phyloP scores from a whole-genome alignment of 1,139 yeast species.

The Magnusiomyces paraingens region DNA sequence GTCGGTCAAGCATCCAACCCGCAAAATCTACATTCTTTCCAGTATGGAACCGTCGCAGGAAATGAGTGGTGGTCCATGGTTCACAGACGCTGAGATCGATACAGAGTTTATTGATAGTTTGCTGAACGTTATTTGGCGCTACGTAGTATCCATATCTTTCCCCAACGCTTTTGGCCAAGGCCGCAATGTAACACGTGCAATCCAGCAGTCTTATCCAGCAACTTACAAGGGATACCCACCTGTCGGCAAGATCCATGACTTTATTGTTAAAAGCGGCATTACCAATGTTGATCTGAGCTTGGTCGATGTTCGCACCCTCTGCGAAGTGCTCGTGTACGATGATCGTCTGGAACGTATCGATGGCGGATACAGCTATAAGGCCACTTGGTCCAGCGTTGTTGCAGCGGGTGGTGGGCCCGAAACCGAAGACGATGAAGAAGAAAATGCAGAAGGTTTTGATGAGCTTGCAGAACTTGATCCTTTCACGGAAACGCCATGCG shows the following conservation, averaged over 20 bases:
- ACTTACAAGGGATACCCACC: conserved; percentile 60
- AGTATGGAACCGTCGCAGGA: conserved; percentile 90
- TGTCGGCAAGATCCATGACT: conserved; percentile 64
- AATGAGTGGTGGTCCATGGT: conserved; percentile 99
- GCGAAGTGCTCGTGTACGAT: conserved; percentile 84
- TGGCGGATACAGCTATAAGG: conserved; percentile 39
- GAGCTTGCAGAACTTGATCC: conserved; percentile 23
- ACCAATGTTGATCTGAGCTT: conserved; percentile 74
- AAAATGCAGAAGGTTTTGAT: conserved; percentile 15
- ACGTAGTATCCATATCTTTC: conserved; percentile 63
- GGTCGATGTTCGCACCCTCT: conserved; percentile 69
- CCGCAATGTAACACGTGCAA: conserved; percentile 14
- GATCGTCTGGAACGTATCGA: conserved; percentile 68
- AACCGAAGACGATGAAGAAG: conserved; percentile 14
- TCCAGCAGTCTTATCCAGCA: conserved; percentile 43
- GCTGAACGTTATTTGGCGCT: conserved; percentile 82
- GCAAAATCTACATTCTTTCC: conserved; percentile 93
- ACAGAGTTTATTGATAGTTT: conserved; percentile 86
- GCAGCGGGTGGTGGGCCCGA: conserved; percentile 39
- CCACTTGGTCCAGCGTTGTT: conserved; percentile 51
- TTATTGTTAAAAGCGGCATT: conserved; percentile 67
- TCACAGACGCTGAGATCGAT: conserved; percentile 91
- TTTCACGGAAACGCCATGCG: conserved; percentile 34
- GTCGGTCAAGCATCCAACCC: conserved; percentile 90
- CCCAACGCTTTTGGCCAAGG: conserved; percentile 53